Evolutionary conservation across 768 basidiomycete species (phyloP), one percentile per base, ranked within the genome.

Genomic region (Tremella yokohamensis): DNA sequence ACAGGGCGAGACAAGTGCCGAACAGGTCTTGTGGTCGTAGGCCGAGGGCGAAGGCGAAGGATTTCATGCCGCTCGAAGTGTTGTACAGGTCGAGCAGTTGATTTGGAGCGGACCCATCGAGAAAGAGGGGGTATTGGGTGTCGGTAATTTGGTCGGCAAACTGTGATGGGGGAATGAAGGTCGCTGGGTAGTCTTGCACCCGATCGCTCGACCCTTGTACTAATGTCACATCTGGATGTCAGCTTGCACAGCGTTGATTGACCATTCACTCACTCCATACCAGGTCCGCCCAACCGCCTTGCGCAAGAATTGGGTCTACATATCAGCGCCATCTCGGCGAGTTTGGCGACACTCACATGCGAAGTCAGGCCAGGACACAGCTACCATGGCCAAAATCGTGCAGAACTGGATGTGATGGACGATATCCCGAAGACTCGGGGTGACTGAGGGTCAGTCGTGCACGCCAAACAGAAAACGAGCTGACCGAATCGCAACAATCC

Each of bases 321-420:
- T 11, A 20, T 49, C 54, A 45, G 49, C 22, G 20, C 24, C 12
- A 8, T 6, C 44, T 7, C 15, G 54, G 37, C 49, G 24, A 56
- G 37, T 15, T 1, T 8, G 40, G 8, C 13, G 9, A 18, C 7
- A 82, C 87, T 64, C 67, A 92, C 92, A 98, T 60, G 87, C 82
- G 75, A 93, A 97, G 15, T 81, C 80, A 0, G 96, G 94, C 94
- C 94, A 99, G 73, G 89, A 83, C 19, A 98, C 90, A 34, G 94
- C 90, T 54, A 98, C 85, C 88, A 96, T 93, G 29, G 85, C 85
- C 13, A 99, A 80, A 29, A 86, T 83, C 8, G 77, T 70, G 54
- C 67, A 68, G 40, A 89, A 97, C 65, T 96, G 92, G 0, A 92
- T 88, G 69, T 93, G 90, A 75, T 90, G 88, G 50, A 97, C 83